Conservation (phyloP, 805 yeast genomes). For the Starmerella sirachaensis region DNA sequence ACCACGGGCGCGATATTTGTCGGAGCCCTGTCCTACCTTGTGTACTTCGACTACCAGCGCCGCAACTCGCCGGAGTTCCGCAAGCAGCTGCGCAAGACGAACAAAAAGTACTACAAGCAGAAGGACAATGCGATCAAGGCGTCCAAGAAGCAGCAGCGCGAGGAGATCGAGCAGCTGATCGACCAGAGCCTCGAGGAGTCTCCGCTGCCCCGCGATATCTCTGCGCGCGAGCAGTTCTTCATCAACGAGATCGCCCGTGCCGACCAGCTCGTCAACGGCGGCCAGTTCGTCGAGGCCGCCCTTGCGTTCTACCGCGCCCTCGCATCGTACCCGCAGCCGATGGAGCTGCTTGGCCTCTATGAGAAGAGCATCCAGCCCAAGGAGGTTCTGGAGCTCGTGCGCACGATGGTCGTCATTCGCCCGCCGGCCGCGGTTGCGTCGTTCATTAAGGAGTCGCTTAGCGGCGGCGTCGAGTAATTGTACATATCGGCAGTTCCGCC, state of each 20-base stretch:
- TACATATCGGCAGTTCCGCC: no score
- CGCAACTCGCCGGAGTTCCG: conserved; percentile 76
- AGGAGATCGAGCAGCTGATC: conserved; percentile 49
- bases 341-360: conserved; percentile 77
- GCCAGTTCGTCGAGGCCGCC: conserved; percentile 59
- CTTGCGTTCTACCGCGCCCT: conserved; percentile 86
- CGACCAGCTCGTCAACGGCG: conserved; percentile 66
- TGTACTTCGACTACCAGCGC: conserved; percentile 86
- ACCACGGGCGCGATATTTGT: conserved; percentile 26
- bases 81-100: conserved; percentile 52
- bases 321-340: conserved; percentile 87
- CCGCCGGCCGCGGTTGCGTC: conserved; percentile 70
- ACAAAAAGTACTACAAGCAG: conserved; percentile 47
- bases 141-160: conserved; percentile 45
- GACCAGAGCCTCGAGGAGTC: conserved; percentile 50
- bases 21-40: conserved; percentile 44
- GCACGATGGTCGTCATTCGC: conserved; percentile 77
- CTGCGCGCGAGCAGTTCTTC: conserved; percentile 65
- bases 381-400: conserved; percentile 61
- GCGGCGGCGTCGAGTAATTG: conserved; percentile 20
- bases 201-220: conserved; percentile 63
- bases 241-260: conserved; percentile 74
- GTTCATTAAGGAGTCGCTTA: conserved; percentile 42
- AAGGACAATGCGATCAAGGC: conserved; percentile 46
- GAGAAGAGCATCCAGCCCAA: conserved; percentile 78